phyloP scores from a whole-genome alignment of 2,329 filamentous ascomycete genomes.

The Gnomoniopsis smithogilvyi region DNA sequence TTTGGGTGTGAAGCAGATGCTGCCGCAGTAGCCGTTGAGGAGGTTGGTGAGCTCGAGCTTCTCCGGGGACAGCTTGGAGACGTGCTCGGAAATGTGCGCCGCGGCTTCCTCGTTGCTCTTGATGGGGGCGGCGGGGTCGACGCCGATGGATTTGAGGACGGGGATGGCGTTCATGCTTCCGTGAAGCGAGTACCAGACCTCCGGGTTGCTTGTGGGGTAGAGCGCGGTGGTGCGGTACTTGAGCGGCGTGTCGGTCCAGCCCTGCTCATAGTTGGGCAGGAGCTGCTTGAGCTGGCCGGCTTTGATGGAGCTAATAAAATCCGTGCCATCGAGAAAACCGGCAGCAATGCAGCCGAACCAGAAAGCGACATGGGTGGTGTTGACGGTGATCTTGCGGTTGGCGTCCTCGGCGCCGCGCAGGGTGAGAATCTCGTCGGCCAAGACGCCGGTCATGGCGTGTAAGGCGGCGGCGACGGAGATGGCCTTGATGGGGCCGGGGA shows the following conservation, averaged over 20 bases:
- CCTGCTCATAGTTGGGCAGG: constrained; percentile 35
- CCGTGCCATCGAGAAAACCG: constrained; percentile 35
- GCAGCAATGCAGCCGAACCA: constrained; percentile 40
- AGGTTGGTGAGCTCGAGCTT: constrained; percentile 41
- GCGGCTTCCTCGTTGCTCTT: constrained; percentile 28
- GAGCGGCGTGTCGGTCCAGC: constrained; percentile 32
- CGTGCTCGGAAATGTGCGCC: constrained; percentile 28
- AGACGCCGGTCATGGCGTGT: constrained; percentile 34
- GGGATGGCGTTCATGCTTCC: constrained; percentile 43
- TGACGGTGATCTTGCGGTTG: constrained; percentile 33
- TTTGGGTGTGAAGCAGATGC: constrained; percentile 40
- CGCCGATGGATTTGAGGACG: constrained; percentile 42
- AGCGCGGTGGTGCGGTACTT: constrained; percentile 40
- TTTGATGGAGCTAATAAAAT: constrained; percentile 26
- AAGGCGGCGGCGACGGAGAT: constrained; percentile 28
- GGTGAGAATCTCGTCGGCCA: constrained; percentile 32
- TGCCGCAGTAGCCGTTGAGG: constrained; percentile 38
- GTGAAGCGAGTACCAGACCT: constrained; percentile 48
- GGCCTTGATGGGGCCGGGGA: constrained; percentile 34
- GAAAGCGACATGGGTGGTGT: constrained; percentile 44
- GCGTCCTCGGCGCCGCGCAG: constrained; percentile 24
- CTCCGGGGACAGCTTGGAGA: constrained; percentile 31
- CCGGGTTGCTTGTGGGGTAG: constrained; percentile 43
- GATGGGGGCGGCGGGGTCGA: constrained; percentile 30
- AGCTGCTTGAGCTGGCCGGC: constrained; percentile 29